Percentiles rank a stretch among this genome's conserved stretches.
phyloP scores from a whole-genome alignment of 2,329 filamentous ascomycete genomes.

The Trichoderma gracile region DNA sequence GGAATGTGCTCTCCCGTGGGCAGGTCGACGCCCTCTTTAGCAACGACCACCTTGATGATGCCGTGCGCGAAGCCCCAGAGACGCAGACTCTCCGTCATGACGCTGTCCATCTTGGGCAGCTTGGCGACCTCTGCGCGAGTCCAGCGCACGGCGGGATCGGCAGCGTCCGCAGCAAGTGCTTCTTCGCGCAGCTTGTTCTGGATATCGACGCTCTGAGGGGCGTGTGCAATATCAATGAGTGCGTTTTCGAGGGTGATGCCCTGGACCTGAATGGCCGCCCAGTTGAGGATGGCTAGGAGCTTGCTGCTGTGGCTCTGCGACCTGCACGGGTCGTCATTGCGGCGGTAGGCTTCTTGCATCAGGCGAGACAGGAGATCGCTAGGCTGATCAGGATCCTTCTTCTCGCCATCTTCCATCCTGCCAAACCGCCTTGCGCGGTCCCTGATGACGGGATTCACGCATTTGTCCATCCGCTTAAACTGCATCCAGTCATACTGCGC shows the following conservation, averaged over 20 bases:
- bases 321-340: conserved; percentile 1
- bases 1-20: conserved; percentile 14
- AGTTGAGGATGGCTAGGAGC: conserved; percentile 6
- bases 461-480: conserved; percentile 10
- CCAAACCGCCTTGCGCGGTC: conserved; percentile 3
- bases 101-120: not conserved
- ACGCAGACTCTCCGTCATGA: conserved; percentile 9
- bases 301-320: conserved; percentile 15
- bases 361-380: conserved; percentile 7
- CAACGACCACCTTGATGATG: conserved; percentile 11
- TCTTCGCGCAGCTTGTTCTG: conserved; percentile 6
- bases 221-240: conserved; percentile 10
- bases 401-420: not conserved
- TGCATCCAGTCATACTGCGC: conserved; percentile 14
- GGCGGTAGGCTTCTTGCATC: conserved; percentile 9
- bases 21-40: conserved; percentile 9
- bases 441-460: conserved; percentile 5
- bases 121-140: conserved; percentile 9
- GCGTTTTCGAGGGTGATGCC: conserved; percentile 10
- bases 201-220: not conserved
- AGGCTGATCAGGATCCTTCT: not conserved
- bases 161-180: not conserved
- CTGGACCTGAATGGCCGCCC: conserved; percentile 17
- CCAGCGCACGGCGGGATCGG: conserved; percentile 1
- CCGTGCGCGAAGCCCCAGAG: conserved; percentile 12